Evolutionary conservation across 2,329 filamentous ascomycete genomes (phyloP).

Genomic region (Cryphonectria naterciae): DNA sequence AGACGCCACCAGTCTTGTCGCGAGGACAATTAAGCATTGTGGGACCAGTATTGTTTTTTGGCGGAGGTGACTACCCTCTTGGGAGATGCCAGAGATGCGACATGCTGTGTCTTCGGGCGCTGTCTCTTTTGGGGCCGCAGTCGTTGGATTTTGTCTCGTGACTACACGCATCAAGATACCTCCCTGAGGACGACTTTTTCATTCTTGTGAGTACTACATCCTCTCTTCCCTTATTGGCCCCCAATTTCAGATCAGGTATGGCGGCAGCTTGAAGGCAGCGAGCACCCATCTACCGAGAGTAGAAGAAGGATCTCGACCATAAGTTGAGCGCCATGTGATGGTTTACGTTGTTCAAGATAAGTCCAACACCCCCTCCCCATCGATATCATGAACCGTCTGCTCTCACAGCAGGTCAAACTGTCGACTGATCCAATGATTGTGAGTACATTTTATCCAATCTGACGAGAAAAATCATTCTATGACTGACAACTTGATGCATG

Average conservation of each 20-base stretch:
- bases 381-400: not conserved
- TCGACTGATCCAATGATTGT: not conserved
- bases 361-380: not conserved
- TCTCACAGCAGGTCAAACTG: not conserved
- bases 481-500: not conserved
- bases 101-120: constrained; percentile 4
- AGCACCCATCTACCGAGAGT: not conserved
- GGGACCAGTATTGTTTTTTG: not conserved
- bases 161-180: not conserved
- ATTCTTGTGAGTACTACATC: not conserved
- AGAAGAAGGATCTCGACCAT: not conserved
- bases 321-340: not conserved
- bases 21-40: constrained; percentile 5
- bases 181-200: not conserved
- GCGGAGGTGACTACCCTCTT: not conserved
- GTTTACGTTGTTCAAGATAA: not conserved
- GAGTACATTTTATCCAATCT: not conserved
- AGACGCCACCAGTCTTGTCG: constrained; percentile 11
- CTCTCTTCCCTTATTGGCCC: not conserved
- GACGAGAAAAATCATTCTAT: not conserved
- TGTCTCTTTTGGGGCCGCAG: not conserved
- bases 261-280: not conserved
- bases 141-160: not conserved
- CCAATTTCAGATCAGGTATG: not conserved
- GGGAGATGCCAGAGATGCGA: not conserved